These are phyloP conservation scores for Neoarthrinium moseri DNA, from an alignment of 2,329 filamentous ascomycete species.

Conservation along the genomic window DNA sequence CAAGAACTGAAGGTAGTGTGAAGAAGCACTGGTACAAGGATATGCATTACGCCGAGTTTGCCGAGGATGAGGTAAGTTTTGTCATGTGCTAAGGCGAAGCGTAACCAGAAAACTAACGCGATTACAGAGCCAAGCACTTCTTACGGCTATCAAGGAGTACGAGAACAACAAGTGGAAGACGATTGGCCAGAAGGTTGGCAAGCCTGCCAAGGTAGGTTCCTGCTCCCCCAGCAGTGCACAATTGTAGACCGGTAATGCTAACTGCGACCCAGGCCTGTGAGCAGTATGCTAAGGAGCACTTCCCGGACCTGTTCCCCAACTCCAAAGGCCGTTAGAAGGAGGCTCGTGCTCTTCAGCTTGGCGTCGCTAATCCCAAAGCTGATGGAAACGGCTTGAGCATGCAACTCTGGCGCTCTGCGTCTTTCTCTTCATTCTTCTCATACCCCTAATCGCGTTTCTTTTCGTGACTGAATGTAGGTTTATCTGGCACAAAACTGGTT, in stretches of 20 bases:
- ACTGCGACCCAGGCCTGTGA: slow-evolving; percentile 66
- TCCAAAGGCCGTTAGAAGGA: not conserved
- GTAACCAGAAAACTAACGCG: slow-evolving; percentile 14
- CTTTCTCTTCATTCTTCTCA: not conserved
- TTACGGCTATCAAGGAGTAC: slow-evolving; percentile 97
- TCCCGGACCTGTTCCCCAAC: slow-evolving; percentile 48
- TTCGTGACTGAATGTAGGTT: too few relatives aligned
- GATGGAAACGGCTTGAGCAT: not conserved
- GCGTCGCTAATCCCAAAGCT: too few relatives aligned
- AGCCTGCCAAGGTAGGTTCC: slow-evolving; percentile 81
- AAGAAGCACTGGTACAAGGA: slow-evolving; percentile 99
- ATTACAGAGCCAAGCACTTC: slow-evolving; percentile 69
- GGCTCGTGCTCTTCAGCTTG: not conserved
- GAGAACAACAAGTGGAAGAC: slow-evolving; percentile 98
- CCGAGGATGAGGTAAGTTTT: slow-evolving; percentile 69
- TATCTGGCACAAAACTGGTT: too few relatives aligned
- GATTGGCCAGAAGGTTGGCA: slow-evolving; percentile 94
- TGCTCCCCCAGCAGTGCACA: slow-evolving; percentile 1
- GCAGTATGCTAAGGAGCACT: slow-evolving; percentile 96
- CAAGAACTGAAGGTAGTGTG: slow-evolving; percentile 91
- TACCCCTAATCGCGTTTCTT: slow-evolving; percentile 9
- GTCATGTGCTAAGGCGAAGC: slow-evolving; percentile 5
- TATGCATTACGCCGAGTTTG: slow-evolving; percentile 99
- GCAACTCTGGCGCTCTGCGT: not conserved
- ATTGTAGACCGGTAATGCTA: slow-evolving; percentile 3